Base-by-base conservation (phyloP, 768 basidiomycete genomes). In the Leccinum olivaceopallidum region DNA sequence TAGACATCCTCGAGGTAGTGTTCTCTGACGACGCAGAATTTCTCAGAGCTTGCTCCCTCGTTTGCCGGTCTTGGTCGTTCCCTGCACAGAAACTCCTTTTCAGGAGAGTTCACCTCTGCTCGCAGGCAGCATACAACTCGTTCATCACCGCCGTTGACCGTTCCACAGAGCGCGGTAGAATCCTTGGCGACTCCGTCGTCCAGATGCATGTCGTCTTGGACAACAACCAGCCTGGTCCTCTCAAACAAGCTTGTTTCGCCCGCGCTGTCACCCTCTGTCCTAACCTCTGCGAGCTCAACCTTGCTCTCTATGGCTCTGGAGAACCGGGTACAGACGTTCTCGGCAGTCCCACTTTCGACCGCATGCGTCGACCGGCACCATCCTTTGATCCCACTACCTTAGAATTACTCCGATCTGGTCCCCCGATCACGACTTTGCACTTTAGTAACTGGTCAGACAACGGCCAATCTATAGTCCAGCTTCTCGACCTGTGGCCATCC, bases 371-470 rank as follows among this genome's bases (percentile, higher is more conserved):
- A 24, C 75, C 74, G 16, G 84, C 83, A 24, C 83, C 84, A 2
- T 78, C 83, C 3, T 86, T 87, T 64, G 80, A 83, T 65, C 77
- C 80, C 0, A 70, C 69, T 55, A 85, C 83, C 3, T 71, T 89
- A 34, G 72, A 79, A 18, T 70, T 82, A 48, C 79, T 90, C 55
- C 80, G 75, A 56, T 70, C 80, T 10, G 86, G 84, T n/a, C 85
- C 88, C 1, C 68, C 62, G 50, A 82, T 85, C 62, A 75, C 80
- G 32, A 69, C 73, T 6, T 77, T 91, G 5, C 80, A 81, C 57
- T 86, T 91, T 67, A 82, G 80, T 69, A 90, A 91, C 68, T 90
- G 87, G 87, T 85, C 89, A 12, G 82, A 85, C 62, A 85, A 87
- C 67, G 73, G 79, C 54, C 73, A 82, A 44, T 75, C 81, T 16